Evolutionary conservation across 1,284 basidiomycete species (phyloP).

Genomic region (Pisolithus thermaeus): DNA sequence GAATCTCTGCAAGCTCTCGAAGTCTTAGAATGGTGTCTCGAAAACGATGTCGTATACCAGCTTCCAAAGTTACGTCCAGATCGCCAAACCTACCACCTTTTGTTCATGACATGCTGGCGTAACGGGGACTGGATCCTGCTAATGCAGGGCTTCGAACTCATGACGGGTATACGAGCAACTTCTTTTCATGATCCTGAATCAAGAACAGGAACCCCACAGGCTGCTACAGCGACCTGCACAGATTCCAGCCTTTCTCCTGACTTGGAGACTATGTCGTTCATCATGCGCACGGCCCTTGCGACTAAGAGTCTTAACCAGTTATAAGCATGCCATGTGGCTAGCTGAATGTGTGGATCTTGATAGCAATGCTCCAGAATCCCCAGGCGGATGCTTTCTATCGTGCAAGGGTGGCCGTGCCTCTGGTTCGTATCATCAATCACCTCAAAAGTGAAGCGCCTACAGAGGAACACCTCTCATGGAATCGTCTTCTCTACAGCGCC

Average conservation of each 20-base stretch:
- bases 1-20: conserved; percentile 41
- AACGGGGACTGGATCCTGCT: conserved; percentile 56
- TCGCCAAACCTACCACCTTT: conserved; percentile 47
- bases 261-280: conserved; percentile 42
- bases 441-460: conserved; percentile 11
- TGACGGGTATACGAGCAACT: conserved; percentile 54
- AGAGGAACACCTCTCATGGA: background rate
- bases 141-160: conserved; percentile 51
- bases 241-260: conserved; percentile 41
- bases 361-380: conserved; percentile 16
- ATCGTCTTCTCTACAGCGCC: background rate
- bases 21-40: conserved; percentile 59
- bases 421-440: conserved; percentile 11
- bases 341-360: conserved; percentile 39
- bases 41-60: conserved; percentile 36
- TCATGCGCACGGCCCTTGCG: conserved; percentile 50
- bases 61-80: conserved; percentile 44
- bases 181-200: conserved; percentile 48
- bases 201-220: conserved; percentile 26
- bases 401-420: conserved; percentile 23
- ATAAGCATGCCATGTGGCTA: conserved; percentile 56
- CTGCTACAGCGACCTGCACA: conserved; percentile 34
- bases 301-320: conserved; percentile 41
- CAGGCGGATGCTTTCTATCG: conserved; percentile 18
- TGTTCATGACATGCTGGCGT: conserved; percentile 54